phyloP scores from a whole-genome alignment of 345 rosid genomes.

The Erucastrum elatum region DNA sequence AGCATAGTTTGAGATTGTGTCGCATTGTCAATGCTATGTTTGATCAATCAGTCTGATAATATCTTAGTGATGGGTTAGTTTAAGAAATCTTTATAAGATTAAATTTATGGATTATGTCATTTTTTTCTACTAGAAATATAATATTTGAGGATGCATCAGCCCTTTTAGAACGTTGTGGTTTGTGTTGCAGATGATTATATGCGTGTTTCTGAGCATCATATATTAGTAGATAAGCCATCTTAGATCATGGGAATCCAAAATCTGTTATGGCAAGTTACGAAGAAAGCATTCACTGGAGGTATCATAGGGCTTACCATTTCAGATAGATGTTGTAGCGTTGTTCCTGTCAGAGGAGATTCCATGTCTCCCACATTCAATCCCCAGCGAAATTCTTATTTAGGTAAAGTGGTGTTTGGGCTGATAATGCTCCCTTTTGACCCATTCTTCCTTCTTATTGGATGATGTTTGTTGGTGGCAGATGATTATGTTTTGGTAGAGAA shows the following conservation, averaged over 20 bases:
- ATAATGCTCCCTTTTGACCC: neutral
- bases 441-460: conserved; percentile 15
- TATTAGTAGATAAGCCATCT: conserved; percentile 24
- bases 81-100: neutral
- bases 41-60: neutral
- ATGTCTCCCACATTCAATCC: conserved; percentile 89
- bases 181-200: conserved; percentile 46
- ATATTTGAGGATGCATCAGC: neutral
- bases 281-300: conserved; percentile 57
- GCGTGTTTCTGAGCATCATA: conserved; percentile 18
- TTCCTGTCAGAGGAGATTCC: conserved; percentile 64
- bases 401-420: conserved; percentile 10
- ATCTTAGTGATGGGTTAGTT: neutral
- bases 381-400: conserved; percentile 33
- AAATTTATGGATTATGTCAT: neutral
- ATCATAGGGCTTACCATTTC: conserved; percentile 63
- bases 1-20: neutral
- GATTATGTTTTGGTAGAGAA: conserved; percentile 81
- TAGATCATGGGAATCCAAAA: conserved; percentile 51
- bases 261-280: conserved; percentile 51
- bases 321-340: conserved; percentile 61
- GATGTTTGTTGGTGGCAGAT: conserved; percentile 59
- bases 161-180: neutral
- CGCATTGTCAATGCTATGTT: neutral
- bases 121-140: neutral